Conservation (phyloP, 192 early-diverging fungal species). For the Paraglomus brasilianum region DNA sequence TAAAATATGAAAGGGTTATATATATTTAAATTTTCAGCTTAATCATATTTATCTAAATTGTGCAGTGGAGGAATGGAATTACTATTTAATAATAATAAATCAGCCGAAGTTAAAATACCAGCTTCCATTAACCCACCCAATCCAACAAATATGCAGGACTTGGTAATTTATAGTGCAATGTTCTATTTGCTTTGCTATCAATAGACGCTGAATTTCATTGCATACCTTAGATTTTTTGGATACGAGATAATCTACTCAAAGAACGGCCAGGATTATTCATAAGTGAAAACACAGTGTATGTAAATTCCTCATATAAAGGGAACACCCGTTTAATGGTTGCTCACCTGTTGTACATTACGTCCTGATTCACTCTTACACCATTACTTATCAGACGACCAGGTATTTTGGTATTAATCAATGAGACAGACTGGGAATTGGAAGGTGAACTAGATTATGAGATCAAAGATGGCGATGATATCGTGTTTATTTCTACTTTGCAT, state of each 20-base stretch:
- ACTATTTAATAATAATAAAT: constrained; percentile 76
- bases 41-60: background rate
- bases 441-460: constrained; percentile 83
- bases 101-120: constrained; percentile 52
- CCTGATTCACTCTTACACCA: background rate
- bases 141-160: constrained; percentile 50
- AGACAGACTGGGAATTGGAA: constrained; percentile 94
- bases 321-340: background rate
- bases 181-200: background rate
- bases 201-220: background rate
- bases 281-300: constrained; percentile 76
- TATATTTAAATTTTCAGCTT: background rate
- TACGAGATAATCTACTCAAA: constrained; percentile 66
- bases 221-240: constrained; percentile 51
- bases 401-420: constrained; percentile 93
- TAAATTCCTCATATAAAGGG: background rate
- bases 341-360: background rate
- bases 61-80: constrained; percentile 89
- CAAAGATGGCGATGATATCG: constrained; percentile 74
- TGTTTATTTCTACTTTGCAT: constrained; percentile 98
- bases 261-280: constrained; percentile 86
- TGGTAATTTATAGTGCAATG: constrained; percentile 47
- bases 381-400: constrained; percentile 75
- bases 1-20: background rate
- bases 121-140: constrained; percentile 33